Base-by-base conservation (phyloP, 1,284 basidiomycete species). In the Apiotrichum siamense region DNA sequence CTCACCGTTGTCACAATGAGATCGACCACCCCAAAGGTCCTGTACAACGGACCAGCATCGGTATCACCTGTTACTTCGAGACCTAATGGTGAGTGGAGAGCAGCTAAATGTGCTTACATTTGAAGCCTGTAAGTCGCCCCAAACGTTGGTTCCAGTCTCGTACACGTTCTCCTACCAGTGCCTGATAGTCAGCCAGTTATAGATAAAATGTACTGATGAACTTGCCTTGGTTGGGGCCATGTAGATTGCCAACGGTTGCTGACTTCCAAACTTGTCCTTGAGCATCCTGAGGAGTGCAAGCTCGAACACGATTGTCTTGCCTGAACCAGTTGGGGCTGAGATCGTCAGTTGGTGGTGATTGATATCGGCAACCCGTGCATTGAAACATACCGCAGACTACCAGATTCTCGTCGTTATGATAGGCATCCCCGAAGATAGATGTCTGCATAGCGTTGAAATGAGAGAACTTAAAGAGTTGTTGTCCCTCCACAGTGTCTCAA, bases 261-360 rank as follows among this genome's bases (percentile, higher is more conserved):
- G 87, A 7, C 75, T 64, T 10, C 73, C 69, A 44, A 70, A 64
- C 44, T 77, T 21, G n/a, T 27, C 73, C 44, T 76, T 77, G 32
- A 93, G 75, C 79, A 91, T 81, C 27, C 82, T 82, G 44, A 97
- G 82, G 44, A 97, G 86, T 0, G 88, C 83, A 12, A 98, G 76
- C 69, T 98, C 94, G 61, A 98, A 98, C 7, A 97, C 74, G 1
- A 87, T 89, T 0, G 93, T 92, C 74, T 96, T 96, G 24, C 92
- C 92, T 41, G 88, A 87, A 23, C 91, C 88, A 7, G 91, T 96
- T 0, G 91, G 91, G 1, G 92, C 91, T 85, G 65, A 45, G 33
- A n/a, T 31, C 11, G 31, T 52, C 17, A 53, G 48, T 29, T 29
- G 20, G 44, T n/a, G n/a, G n/a, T n/a, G n/a, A n/a, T n/a, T n/a